Percentiles rank a stretch among this genome's conserved stretches.
These are phyloP conservation scores for Phylloboletellus chloephorus DNA, from an alignment of 1,284 basidiomycete genomes.

Conservation along the genomic window DNA sequence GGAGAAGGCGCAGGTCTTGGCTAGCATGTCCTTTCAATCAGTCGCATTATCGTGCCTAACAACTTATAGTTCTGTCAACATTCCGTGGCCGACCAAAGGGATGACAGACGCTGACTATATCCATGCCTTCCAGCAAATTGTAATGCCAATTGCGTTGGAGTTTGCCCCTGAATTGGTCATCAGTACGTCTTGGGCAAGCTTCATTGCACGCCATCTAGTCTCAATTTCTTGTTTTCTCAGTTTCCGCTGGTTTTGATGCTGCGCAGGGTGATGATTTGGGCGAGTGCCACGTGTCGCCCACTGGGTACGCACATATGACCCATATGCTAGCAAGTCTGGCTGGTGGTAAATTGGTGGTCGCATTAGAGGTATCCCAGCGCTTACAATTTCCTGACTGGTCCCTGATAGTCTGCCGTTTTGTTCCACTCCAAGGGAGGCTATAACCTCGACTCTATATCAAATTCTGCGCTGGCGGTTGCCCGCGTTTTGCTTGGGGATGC, in stretches of 20 bases:
- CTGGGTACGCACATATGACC: conserved; percentile 98
- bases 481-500: conserved; percentile 82
- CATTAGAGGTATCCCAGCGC: conserved; percentile 68
- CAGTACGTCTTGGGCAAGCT: conserved; percentile 49
- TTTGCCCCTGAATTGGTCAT: conserved; percentile 96
- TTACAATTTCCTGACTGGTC: conserved; percentile 2
- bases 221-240: conserved; percentile 37
- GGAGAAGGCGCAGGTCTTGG: conserved; percentile 82
- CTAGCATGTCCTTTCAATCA: conserved; percentile 52
- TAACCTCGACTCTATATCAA: conserved; percentile 85
- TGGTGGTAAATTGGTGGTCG: conserved; percentile 84
- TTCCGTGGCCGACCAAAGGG: conserved; percentile 87
- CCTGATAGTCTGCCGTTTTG: conserved; percentile 3
- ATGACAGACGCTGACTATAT: conserved; percentile 97
- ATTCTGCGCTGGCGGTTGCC: conserved; percentile 83
- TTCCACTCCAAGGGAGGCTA: conserved; percentile 79
- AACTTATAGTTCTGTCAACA: conserved; percentile 76
- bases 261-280: conserved; percentile 91
- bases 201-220: conserved; percentile 1
- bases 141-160: conserved; percentile 97
- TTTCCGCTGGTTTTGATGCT: conserved; percentile 97
- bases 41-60: conserved; percentile 11
- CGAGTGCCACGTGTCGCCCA: conserved; percentile 84
- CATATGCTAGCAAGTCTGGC: conserved; percentile 92
- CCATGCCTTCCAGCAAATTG: conserved; percentile 90